These are phyloP conservation scores for Acmispon strigosus DNA, from an alignment of 306 rosid genomes.

Conservation along the genomic window DNA sequence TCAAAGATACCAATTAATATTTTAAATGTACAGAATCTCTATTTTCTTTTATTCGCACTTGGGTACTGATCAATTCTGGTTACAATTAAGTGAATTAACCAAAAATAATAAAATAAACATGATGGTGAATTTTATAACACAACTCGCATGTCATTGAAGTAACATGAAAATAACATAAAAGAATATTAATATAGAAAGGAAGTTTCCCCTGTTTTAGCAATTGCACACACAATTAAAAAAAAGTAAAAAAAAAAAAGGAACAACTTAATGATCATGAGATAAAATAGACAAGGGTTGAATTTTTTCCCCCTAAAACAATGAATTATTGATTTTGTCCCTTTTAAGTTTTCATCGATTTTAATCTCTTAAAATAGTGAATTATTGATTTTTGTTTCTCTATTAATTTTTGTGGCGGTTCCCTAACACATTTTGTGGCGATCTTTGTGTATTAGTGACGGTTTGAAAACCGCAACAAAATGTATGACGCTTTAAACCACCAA, in stretches of 20 bases:
- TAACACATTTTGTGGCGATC: too few relatives aligned
- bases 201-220: not conserved
- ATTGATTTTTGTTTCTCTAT: too few relatives aligned
- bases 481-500: too few relatives aligned
- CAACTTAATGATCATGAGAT: not conserved
- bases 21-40: not conserved
- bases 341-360: too few relatives aligned
- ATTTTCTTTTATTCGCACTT: not conserved
- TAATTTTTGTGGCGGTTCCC: too few relatives aligned
- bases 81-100: not conserved
- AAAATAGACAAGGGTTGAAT: conserved; percentile 4
- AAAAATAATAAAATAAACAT: not conserved
- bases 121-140: not conserved
- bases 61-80: not conserved
- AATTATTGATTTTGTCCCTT: too few relatives aligned
- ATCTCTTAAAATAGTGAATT: too few relatives aligned
- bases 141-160: not conserved
- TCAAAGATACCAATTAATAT: not conserved
- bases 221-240: not conserved
- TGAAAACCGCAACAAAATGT: too few relatives aligned
- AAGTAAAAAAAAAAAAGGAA: not conserved
- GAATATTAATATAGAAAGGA: not conserved
- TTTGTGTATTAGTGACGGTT: too few relatives aligned
- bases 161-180: not conserved
- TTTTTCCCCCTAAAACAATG: too few relatives aligned